Evolutionary conservation across 495 filamentous ascomycete genomes (phyloP), one percentile per base, ranked within the genome.

Genomic region (Penicillium atrosanguineum): DNA sequence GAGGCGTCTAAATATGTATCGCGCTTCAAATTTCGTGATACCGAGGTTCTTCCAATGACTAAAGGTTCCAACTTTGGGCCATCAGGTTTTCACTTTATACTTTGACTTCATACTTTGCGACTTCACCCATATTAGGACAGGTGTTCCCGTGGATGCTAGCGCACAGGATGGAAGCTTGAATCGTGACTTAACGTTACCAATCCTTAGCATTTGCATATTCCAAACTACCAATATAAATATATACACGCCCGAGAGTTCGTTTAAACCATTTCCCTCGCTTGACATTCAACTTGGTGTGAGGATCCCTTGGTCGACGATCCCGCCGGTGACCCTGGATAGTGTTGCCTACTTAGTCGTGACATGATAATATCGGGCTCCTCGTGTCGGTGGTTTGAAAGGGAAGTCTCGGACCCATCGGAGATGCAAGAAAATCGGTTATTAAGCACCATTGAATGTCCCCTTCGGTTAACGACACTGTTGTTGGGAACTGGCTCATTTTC

Each of bases 381-480:
- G 1, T 45, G 23, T 42, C 12, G 34, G 20, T 4, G 6, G 29
- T 19, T 31, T 11, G 36, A 9, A 41, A 20, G 31, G 14, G 37
- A 16, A 6, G 34, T 19, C 6, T 40, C 36, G 1, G 3, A 7
- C 8, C 38, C 46, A 15, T 51, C 38, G 7, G 57, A 60, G 21
- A 47, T 28, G 26, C 50, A 25, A 4, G 79, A 79, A 55, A 85
- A 84, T 6, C 77, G 75, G 56, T 84, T 84, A 55, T 82, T 82
- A 4, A 77, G 67, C 14, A 83, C 71, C 12, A 70, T 57, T 19
- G 64, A 70, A 38, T 68, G 67, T 67, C 77, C 59, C 70, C 77
- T 29, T 60, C 66, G 52, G 75, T 77, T 44, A 26, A 81, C 67
- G 43, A 63, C 68, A 28, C 79, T 78, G 53, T 84, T 84, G 25